These are phyloP conservation scores for Trichoderma asperelloides DNA, from an alignment of 495 filamentous ascomycete genomes.

Conservation along the genomic window DNA sequence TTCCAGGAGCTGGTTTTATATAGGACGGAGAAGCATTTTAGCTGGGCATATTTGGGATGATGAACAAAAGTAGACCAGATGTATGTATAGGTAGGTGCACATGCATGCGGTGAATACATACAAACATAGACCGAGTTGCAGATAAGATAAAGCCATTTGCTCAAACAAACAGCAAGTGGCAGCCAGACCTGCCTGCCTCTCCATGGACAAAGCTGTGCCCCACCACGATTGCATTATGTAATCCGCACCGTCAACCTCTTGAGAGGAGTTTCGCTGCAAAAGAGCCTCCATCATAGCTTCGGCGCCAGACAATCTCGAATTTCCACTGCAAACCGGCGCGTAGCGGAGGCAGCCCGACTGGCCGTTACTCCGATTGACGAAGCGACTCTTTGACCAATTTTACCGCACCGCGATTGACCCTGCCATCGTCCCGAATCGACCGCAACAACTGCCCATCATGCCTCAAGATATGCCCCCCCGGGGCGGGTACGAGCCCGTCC, in stretches of 20 bases:
- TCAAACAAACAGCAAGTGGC: background rate
- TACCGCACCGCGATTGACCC: background rate
- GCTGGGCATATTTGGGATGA: no score
- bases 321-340: background rate
- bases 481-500: conserved; percentile 90
- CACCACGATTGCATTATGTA: background rate
- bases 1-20: no score
- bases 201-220: background rate
- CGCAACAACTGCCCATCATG: conserved; percentile 39
- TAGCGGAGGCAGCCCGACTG: background rate
- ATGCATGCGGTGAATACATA: no score
- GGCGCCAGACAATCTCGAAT: background rate
- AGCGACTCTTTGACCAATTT: background rate
- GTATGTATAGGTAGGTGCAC: no score
- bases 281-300: background rate
- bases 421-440: background rate
- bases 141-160: background rate
- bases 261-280: background rate
- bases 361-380: background rate
- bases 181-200: background rate
- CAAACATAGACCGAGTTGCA: background rate
- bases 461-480: conserved; percentile 86
- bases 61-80: no score
- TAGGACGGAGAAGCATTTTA: no score
- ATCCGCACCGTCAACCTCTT: conserved; percentile 2